phyloP scores from a whole-genome alignment of 176 grass and related monocot genomes.

The Eleusine indica region DNA sequence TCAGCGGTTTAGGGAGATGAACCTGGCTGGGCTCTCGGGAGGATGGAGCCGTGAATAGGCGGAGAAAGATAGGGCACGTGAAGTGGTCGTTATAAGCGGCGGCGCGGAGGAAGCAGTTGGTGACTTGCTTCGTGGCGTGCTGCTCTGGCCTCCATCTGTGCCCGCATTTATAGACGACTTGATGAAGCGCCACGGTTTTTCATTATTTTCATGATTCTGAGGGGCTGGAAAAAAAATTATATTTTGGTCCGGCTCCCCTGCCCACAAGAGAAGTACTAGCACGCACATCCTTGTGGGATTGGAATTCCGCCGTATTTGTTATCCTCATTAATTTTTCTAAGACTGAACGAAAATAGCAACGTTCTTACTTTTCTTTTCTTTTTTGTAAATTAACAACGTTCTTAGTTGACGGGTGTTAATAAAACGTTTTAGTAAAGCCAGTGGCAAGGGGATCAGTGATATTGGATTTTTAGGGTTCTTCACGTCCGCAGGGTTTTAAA shows the following conservation, averaged over 20 bases:
- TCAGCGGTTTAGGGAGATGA: background rate
- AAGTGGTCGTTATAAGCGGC: slow-evolving; percentile 40
- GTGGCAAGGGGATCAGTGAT: too few species aligned
- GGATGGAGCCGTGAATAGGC: background rate
- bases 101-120: slow-evolving; percentile 32
- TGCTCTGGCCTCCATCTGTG: slow-evolving; percentile 51
- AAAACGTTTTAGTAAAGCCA: too few species aligned
- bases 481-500: too few species aligned
- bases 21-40: background rate
- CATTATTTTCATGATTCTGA: background rate
- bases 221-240: background rate
- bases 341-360: too few species aligned
- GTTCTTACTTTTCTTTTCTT: too few species aligned
- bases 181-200: background rate
- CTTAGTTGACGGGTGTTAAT: too few species aligned
- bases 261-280: too few species aligned
- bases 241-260: background rate
- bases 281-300: too few species aligned
- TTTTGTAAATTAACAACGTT: too few species aligned
- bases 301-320: too few species aligned
- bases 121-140: slow-evolving; percentile 50
- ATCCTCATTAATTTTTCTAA: too few species aligned
- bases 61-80: slow-evolving; percentile 35
- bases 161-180: slow-evolving; percentile 43
- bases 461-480: too few species aligned